Conservation (phyloP, 2,329 filamentous ascomycete genomes). For the Fusarium citri region DNA sequence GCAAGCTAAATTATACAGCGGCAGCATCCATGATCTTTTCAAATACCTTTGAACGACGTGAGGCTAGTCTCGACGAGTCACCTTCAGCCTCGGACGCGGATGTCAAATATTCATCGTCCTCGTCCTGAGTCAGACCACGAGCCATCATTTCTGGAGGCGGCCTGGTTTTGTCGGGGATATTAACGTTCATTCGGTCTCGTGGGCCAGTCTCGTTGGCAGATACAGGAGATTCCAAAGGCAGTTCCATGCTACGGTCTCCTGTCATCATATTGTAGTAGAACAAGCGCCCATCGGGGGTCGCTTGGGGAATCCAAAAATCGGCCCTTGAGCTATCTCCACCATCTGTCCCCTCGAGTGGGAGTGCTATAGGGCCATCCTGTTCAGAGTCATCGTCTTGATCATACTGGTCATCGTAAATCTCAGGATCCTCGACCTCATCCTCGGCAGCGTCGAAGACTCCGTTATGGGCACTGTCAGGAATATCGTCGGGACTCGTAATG, state of each 20-base stretch:
- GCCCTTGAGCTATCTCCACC: constrained; percentile 80
- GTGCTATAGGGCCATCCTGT: constrained; percentile 66
- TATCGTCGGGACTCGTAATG: constrained; percentile 80
- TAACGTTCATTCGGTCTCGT: constrained; percentile 87
- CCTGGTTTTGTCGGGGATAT: constrained; percentile 88
- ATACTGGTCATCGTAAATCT: constrained; percentile 74
- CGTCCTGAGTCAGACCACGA: constrained; percentile 81
- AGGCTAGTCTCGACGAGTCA: constrained; percentile 74
- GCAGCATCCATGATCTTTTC: constrained; percentile 1
- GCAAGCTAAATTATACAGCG: not conserved
- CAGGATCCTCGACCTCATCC: constrained; percentile 73
- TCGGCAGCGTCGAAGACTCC: constrained; percentile 65
- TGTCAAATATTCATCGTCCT: constrained; percentile 86
- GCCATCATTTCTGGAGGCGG: constrained; percentile 93
- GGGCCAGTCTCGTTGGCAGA: constrained; percentile 86
- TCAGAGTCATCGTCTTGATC: constrained; percentile 76
- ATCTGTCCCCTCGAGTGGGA: constrained; percentile 76
- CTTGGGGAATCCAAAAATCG: constrained; percentile 98
- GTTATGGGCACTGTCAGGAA: constrained; percentile 70
- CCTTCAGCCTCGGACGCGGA: constrained; percentile 91
- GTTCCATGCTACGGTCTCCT: constrained; percentile 91
- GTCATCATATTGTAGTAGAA: constrained; percentile 99
- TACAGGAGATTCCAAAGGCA: constrained; percentile 90
- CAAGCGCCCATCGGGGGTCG: constrained; percentile 88
- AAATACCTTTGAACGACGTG: constrained; percentile 75